Conservation (phyloP, 495 filamentous ascomycete species). For the Apiosordaria backusii region DNA sequence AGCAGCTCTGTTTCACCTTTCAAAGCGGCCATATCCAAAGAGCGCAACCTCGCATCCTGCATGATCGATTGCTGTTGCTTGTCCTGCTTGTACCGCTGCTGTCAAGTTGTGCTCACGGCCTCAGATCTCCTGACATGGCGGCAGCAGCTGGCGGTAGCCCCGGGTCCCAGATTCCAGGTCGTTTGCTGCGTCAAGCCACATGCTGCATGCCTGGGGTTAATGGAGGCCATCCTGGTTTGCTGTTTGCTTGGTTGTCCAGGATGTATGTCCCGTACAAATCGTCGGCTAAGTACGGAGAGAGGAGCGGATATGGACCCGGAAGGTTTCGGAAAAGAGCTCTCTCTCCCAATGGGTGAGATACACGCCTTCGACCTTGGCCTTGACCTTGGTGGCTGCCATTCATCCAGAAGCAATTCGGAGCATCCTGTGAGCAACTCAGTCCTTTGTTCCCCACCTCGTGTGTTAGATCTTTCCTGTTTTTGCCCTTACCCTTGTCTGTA, state of each 20-base stretch:
- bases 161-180: background rate
- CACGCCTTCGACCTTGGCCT: background rate
- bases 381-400: background rate
- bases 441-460: background rate
- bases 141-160: background rate
- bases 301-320: slow-evolving; percentile 14
- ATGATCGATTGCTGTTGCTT: slow-evolving; percentile 13
- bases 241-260: background rate
- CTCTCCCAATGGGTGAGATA: background rate
- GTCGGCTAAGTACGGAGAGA: background rate
- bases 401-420: background rate
- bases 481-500: background rate
- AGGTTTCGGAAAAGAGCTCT: slow-evolving; percentile 16
- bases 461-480: background rate
- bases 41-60: slow-evolving; percentile 12
- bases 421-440: background rate
- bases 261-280: background rate
- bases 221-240: background rate
- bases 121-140: background rate
- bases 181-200: background rate
- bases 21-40: background rate
- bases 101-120: background rate
- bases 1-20: slow-evolving; percentile 30
- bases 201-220: background rate
- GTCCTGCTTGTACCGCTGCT: background rate